Percentiles rank a stretch among this genome's conserved stretches.
phyloP scores from a whole-genome alignment of 192 early-diverging fungal species.

The Dimargaris verticillata region DNA sequence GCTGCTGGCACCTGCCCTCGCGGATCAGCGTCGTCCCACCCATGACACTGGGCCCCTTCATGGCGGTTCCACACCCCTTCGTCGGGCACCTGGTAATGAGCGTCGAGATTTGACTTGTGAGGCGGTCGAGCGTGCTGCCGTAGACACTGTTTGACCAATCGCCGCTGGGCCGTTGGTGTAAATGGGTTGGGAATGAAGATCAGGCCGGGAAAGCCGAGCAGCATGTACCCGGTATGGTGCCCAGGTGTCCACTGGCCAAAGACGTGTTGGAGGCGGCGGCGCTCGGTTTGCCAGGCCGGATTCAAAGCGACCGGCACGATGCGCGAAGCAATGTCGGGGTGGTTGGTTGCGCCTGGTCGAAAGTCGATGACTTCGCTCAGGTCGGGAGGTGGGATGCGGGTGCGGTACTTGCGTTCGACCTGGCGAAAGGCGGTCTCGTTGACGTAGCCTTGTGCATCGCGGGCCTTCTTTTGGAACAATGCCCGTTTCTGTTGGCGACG shows the following conservation, averaged over 20 bases:
- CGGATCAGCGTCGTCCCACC: background rate
- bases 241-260: background rate
- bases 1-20: background rate
- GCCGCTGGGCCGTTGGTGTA: slow-evolving; percentile 48
- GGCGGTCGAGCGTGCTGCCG: slow-evolving; percentile 59
- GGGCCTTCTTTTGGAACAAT: slow-evolving; percentile 3
- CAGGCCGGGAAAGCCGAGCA: slow-evolving; percentile 39
- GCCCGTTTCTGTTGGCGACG: slow-evolving; percentile 4
- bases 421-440: slow-evolving; percentile 53
- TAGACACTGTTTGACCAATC: slow-evolving; percentile 53
- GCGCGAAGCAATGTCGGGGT: slow-evolving; percentile 12
- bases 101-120: slow-evolving; percentile 77
- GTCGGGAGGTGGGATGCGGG: slow-evolving; percentile 31
- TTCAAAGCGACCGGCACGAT: slow-evolving; percentile 9
- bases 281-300: background rate
- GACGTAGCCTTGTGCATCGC: slow-evolving; percentile 8
- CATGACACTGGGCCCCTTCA: slow-evolving; percentile 15
- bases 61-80: slow-evolving; percentile 42
- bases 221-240: slow-evolving; percentile 12
- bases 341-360: background rate
- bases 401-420: slow-evolving; percentile 43
- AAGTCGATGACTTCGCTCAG: slow-evolving; percentile 39
- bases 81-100: slow-evolving; percentile 56
- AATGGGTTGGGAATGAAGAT: slow-evolving; percentile 67
- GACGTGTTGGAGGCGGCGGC: too few species aligned